Evolutionary conservation across 169 alveolate genomes (phyloP), one percentile per base, ranked within the genome.

Genomic region (Plasmodium cynomolgi): DNA sequence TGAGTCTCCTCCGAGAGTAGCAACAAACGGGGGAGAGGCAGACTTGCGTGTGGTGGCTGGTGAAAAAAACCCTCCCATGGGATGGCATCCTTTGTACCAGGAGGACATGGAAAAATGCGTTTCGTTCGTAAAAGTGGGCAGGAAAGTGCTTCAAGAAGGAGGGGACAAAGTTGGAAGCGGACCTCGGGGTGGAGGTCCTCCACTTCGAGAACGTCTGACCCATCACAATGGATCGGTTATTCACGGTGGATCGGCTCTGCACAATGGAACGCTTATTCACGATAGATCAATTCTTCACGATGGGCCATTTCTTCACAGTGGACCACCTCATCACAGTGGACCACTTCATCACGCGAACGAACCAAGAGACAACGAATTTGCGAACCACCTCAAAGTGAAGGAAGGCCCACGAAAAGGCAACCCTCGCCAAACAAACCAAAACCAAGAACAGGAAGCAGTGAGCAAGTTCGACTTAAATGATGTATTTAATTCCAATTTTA

Each of bases 401-500:
- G 37, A 68, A 23, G n/a, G 41, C 37, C 31, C n/a, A 68, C 15
- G 17, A 29, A 68, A 23, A 26, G 77, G 77, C 5, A 29, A 11
- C 34, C 37, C 77, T 8, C 37, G 15, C 3, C 37, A 68, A 23
- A 68, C n/a, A 23, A 23, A 23, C 37, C 17, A 68, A 68, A 23
- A 5, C 2, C 1, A 9, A 23, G 77, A 68, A 68, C n/a, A 6
- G 37, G 77, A 75, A 3, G 73, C 8, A 17, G 68, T 15, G 41
- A 31, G 26, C 68, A 50, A 11, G 11, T 75, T 75, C 2, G 47
- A 74, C 72, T n/a, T 56, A 86, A 50, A 54, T 9, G 74, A 62
- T 31, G 44, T 56, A 56, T 71, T 86, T 33, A 54, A 75, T 54
- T 26, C 84, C 5, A 86, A 79, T 77, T 86, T 86, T 75, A 54